phyloP scores from a whole-genome alignment of 495 filamentous ascomycete species.

The Lasiosphaeria miniovina region DNA sequence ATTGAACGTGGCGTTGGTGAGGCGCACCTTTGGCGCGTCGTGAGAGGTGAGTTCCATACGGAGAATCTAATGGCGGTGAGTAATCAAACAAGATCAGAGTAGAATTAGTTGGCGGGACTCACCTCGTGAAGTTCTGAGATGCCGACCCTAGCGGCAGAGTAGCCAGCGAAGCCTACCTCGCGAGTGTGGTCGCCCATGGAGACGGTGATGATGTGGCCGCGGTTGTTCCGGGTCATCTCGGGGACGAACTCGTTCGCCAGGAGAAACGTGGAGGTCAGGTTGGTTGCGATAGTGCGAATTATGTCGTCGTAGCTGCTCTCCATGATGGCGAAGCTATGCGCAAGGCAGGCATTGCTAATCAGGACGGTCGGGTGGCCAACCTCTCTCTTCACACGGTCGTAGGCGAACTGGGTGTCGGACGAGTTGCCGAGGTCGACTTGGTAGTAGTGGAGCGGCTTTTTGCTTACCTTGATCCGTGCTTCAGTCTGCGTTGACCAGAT shows the following conservation, averaged over 20 bases:
- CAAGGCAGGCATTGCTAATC: slow-evolving; percentile 28
- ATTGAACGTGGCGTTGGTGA: slow-evolving; percentile 30
- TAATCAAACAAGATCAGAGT: neutral
- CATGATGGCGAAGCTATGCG: slow-evolving; percentile 20
- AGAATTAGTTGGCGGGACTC: neutral
- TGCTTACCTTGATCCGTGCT: too few species aligned
- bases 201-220: slow-evolving; percentile 25
- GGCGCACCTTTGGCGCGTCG: slow-evolving; percentile 30
- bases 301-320: slow-evolving; percentile 26
- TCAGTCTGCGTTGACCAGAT: too few species aligned
- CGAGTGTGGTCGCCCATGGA: slow-evolving; percentile 20
- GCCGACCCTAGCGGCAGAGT: slow-evolving; percentile 24
- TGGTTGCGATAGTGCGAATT: slow-evolving; percentile 24
- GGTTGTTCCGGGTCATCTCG: slow-evolving; percentile 22
- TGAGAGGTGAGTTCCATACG: slow-evolving; percentile 25
- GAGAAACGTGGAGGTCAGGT: slow-evolving; percentile 26
- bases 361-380: slow-evolving; percentile 30
- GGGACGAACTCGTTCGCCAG: slow-evolving; percentile 29
- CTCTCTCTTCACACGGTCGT: slow-evolving; percentile 16
- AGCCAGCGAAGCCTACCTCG: slow-evolving; percentile 22
- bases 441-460: slow-evolving; percentile 19
- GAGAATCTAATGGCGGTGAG: slow-evolving; percentile 12
- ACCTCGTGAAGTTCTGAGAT: slow-evolving; percentile 21
- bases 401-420: slow-evolving; percentile 16
- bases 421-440: slow-evolving; percentile 24